Base-by-base conservation (phyloP, 257 asterid genomes). In the Przewalskia tangutica region DNA sequence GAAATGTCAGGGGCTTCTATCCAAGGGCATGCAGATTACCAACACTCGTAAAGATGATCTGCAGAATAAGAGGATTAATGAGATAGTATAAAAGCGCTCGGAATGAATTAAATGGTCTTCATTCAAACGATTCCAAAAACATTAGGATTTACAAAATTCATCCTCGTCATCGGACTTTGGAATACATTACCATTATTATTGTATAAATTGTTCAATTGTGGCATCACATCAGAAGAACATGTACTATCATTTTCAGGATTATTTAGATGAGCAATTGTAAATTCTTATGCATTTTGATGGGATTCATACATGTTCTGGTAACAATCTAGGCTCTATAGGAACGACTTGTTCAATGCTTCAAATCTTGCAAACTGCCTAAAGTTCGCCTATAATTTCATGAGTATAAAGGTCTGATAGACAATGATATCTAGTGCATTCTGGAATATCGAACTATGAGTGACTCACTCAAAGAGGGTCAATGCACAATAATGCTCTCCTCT, bases 1-100 rank as follows among this genome's bases (percentile, higher is more conserved):
- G 98, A 82, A 95, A 95, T 48, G 97, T 93, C 86, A 95, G 92
- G 62, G 98, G 98, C 83, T 91, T 95, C 84, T 93, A 98, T 81
- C 98, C 98, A 0, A 92, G 89, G 84, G 98, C 98, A 83, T 95
- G 98, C 80, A 98, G 98, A 81, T 95, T 95, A 80, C 98, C 98
- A 68, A 93, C 98, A 83, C 93, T 95, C 38, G 98, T 93, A 83
- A 95, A 93, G 86, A 95, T 88, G 88, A 95, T 95, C 98, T 95
- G 92, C 85, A 86, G 58, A 67, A 58, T 8, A 73, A 59, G 46
- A 27, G 46, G 36, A 81, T 62, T 42, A 62, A 13, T 54, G 38
- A 81, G 67, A 81, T 5, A 20, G 40, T 20, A 48, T 20, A 51
- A 20, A 77, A 13, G 75, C 66, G 46, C 2, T 55, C 12, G n/a